phyloP scores from a whole-genome alignment of 2,329 filamentous ascomycete genomes.

The Colletotrichum sp. region DNA sequence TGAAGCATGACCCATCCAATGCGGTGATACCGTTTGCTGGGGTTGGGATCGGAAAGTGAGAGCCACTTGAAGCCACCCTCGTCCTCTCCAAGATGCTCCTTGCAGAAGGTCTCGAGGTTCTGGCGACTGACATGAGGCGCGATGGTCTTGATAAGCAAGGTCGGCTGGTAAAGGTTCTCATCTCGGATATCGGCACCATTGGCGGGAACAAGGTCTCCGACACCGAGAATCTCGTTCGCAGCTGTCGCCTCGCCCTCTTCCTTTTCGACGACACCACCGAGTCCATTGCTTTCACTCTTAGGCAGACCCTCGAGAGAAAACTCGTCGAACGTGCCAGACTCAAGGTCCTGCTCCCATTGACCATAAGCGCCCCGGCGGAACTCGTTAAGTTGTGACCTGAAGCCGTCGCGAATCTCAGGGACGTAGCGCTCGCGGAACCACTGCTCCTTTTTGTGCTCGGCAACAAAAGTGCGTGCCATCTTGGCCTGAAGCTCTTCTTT shows the following conservation, averaged over 20 bases:
- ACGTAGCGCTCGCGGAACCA: conserved; percentile 98
- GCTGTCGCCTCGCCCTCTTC: conserved; percentile 95
- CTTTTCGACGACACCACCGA: conserved; percentile 85
- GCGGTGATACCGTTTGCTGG: conserved; percentile 93
- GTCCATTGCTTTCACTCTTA: conserved; percentile 89
- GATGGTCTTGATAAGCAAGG: conserved; percentile 96
- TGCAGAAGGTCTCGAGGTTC: conserved; percentile 93
- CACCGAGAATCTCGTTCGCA: conserved; percentile 89
- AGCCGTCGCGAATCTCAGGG: conserved; percentile 76
- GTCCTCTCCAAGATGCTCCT: conserved; percentile 88
- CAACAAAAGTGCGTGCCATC: conserved; percentile 90
- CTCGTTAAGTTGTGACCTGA: conserved; percentile 78
- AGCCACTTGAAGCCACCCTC: conserved; percentile 95
- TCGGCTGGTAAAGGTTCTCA: conserved; percentile 86
- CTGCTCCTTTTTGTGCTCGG: conserved; percentile 91
- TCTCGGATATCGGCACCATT: conserved; percentile 87
- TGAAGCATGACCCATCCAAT: conserved; percentile 99
- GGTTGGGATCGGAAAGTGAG: conserved; percentile 95
- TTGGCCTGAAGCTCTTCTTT: conserved; percentile 73
- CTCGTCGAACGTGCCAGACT: conserved; percentile 87
- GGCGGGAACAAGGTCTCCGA: conserved; percentile 86
- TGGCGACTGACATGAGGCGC: conserved; percentile 93
- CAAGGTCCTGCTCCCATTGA: conserved; percentile 89
- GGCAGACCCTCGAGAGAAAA: conserved; percentile 94
- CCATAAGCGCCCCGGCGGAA: conserved; percentile 80